A percentile compares a stretch with the other conserved stretches of the same genome.
phyloP scores from a whole-genome alignment of 768 basidiomycete genomes.

The Mycena pura region DNA sequence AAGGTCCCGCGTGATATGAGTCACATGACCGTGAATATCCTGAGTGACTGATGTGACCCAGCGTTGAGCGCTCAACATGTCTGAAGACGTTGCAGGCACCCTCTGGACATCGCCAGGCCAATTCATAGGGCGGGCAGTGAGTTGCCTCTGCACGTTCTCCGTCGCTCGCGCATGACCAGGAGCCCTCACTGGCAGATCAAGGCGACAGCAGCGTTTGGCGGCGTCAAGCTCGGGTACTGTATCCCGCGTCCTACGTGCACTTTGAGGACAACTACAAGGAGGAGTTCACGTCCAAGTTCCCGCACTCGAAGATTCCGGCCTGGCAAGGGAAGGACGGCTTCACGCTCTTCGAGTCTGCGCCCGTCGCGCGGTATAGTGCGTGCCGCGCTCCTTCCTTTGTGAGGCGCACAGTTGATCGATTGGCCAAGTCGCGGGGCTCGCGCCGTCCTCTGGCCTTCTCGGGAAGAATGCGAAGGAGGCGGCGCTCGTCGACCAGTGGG shows the following conservation, averaged over 20 bases:
- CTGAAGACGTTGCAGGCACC: conserved; percentile 6
- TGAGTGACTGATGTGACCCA: too few species aligned
- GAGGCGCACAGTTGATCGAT: too few species aligned
- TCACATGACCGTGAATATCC: too few species aligned
- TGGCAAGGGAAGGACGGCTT: conserved; percentile 79
- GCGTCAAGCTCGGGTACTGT: conserved; percentile 61
- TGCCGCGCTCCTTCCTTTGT: neutral
- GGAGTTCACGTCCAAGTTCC: conserved; percentile 76
- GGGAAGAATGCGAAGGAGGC: conserved; percentile 68
- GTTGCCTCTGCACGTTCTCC: neutral
- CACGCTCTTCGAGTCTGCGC: conserved; percentile 75
- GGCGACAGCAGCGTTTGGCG: conserved; percentile 67
- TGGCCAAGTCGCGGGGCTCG: conserved; percentile 71
- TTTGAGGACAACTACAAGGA: conserved; percentile 72
- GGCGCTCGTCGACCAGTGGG: conserved; percentile 87
- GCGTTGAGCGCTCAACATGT: too few species aligned
- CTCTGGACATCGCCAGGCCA: conserved; percentile 14
- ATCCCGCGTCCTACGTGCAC: conserved; percentile 63
- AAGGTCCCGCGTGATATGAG: too few species aligned
- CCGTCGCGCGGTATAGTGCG: conserved; percentile 87
- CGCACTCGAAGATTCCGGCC: conserved; percentile 84
- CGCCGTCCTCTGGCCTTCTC: conserved; percentile 80
- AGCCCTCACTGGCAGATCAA: conserved; percentile 52
- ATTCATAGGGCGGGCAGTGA: conserved; percentile 12
- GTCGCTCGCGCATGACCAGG: neutral